Evolutionary conservation across 306 rosid species (phyloP), one percentile per base, ranked within the genome.

Genomic region (Prunus kanzakura): DNA sequence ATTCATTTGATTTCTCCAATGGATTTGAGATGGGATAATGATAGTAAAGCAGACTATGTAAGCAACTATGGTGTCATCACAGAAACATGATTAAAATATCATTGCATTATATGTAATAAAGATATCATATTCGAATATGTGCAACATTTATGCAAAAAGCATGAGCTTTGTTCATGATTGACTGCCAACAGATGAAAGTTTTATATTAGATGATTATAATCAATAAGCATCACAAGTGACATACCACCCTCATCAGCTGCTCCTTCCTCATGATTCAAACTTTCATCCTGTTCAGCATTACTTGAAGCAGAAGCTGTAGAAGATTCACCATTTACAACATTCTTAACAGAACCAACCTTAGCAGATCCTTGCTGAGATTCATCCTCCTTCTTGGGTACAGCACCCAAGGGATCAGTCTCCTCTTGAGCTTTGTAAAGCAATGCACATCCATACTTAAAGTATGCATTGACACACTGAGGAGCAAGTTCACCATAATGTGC

Each of bases 381-480:
- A 50, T 79, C 82, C 81, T 86, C 90, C 80, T 95, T 95, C 80
- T 95, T 95, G 14, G 99, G 99, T 23, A 95, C 91, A 84, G 58
- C 74, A 67, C 80, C 99, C 76, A 95, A 81, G 43, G 99, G 99
- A 83, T 92, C 97, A 69, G 99, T 88, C 79, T 95, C 99, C 84
- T 90, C 99, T 79, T 95, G 99, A 67, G 97, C 97, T 81, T 95
- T 92, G 86, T 87, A 90, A 19, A 95, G 81, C 58, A 95, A 84
- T 3, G 97, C 97, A 78, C 93, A 87, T 71, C 99, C 99, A 82
- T 89, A 95, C 79, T 82, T 90, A 78, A 90, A 95, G 91, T 95
- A 95, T 2, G 91, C 83, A 35, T 80, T 83, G 20, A 95, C 89
- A 76, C 99, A 95, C 76, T 90, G 96, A 51, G 96, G 92, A 82